Percentiles rank a stretch among this genome's conserved stretches.
phyloP scores from a whole-genome alignment of 2,329 filamentous ascomycete species.

The Trichoderma atrobrunneum region DNA sequence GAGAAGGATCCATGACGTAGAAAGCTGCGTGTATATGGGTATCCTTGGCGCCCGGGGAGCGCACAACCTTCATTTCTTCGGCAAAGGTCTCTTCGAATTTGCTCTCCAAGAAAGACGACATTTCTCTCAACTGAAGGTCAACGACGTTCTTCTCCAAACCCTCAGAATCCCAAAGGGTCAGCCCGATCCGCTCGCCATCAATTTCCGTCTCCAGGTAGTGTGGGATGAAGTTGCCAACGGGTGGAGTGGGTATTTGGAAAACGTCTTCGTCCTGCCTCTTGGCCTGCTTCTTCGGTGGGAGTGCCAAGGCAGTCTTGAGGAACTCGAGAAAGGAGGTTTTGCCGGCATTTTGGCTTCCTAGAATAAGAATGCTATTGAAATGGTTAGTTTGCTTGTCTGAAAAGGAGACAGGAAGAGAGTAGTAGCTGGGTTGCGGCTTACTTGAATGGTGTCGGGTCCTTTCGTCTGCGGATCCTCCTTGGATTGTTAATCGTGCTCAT shows the following conservation, averaged over 20 bases:
- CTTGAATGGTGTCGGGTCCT: conserved; percentile 98
- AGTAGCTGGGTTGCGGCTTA: conserved; percentile 51
- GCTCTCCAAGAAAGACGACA: conserved; percentile 89
- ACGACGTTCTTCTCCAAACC: conserved; percentile 93
- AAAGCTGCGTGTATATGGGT: conserved; percentile 98
- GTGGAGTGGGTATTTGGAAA: conserved; percentile 48
- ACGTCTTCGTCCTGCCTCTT: conserved; percentile 59
- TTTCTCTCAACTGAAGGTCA: conserved; percentile 88
- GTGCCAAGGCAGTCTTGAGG: conserved; percentile 77
- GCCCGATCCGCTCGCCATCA: conserved; percentile 82
- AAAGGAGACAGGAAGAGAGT: neutral
- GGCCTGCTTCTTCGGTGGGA: conserved; percentile 74
- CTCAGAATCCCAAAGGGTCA: conserved; percentile 96
- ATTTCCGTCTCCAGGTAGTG: conserved; percentile 94
- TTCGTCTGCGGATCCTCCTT: conserved; percentile 84
- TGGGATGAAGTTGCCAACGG: conserved; percentile 72
- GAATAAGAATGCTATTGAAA: conserved; percentile 71
- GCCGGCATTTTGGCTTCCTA: conserved; percentile 82
- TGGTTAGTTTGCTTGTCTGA: neutral
- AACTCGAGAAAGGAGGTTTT: conserved; percentile 98
- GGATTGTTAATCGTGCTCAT: conserved; percentile 92
- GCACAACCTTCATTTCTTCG: conserved; percentile 96
- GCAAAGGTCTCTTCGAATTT: conserved; percentile 98
- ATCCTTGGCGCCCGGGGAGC: conserved; percentile 88
- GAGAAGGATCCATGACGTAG: conserved; percentile 81